Base-by-base conservation (phyloP, 2,329 filamentous ascomycete species). In the Neofusicoccum kwambonambiense region DNA sequence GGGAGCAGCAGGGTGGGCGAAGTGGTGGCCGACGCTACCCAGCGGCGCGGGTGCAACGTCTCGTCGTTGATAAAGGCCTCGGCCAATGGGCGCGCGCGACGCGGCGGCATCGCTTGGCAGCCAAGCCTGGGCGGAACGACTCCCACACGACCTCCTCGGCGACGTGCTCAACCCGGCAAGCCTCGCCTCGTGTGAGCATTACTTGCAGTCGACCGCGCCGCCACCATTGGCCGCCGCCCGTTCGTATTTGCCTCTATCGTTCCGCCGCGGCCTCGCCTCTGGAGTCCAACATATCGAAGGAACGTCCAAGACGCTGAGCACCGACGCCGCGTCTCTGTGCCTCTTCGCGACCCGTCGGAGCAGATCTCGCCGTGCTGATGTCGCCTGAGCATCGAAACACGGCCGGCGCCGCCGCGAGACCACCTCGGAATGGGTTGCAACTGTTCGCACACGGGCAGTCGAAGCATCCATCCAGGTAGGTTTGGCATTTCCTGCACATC, bases 191-290 rank as follows among this genome's bases (percentile, higher is more conserved):
- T n/a, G 41, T 34, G 54, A 31, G 19, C 22, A 58, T 44, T 35
- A 44, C 39, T n/a, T 58, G 54, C 54, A 58, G 51, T 27, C 12
- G 4, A 3, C n/a, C n/a, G n/a, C n/a, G 39, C n/a, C 17, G 51
- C 15, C 13, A n/a, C 54, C 27, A 58, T 58, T 58, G 54, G 54
- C 54, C 54, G 39, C 13, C 42, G 56, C 27, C 56, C 13, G 22
- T 31, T 47, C 56, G 56, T 60, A 19, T 60, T 47, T 60, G 41
- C 56, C 56, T 19, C 42, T 42, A 47, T 47, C 56, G 15, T n/a
- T 15, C 11, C 22, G 42, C 19, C 34, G 39, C 51, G 17, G 34
- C 15, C 39, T 45, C 22, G 39, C 12, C 39, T 31, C 39, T 19
- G 39, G 39, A 19, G 27, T 37, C 44, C 22, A 17, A 58, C 17